Evolutionary conservation across 345 rosid genomes (phyloP).

Genomic region (Geranium brycei): DNA sequence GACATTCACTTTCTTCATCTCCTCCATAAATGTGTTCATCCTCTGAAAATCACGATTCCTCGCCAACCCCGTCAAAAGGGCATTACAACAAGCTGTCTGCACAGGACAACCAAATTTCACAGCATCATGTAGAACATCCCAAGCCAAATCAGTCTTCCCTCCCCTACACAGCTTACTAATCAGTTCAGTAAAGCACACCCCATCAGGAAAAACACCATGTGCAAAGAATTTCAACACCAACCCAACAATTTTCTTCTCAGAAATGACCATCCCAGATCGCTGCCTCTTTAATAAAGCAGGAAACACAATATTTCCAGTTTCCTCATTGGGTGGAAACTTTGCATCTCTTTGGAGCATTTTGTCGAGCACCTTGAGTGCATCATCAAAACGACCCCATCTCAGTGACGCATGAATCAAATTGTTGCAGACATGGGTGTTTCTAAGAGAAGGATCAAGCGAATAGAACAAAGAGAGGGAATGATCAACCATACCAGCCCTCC

Average conservation of each 20-base stretch:
- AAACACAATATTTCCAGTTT: slow-evolving; percentile 37
- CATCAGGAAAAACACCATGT: slow-evolving; percentile 36
- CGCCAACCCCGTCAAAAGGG: slow-evolving; percentile 43
- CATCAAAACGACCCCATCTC: slow-evolving; percentile 22
- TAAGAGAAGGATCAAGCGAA: slow-evolving; percentile 21
- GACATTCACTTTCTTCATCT: slow-evolving; percentile 45
- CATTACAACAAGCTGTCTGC: slow-evolving; percentile 45
- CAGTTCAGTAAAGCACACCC: slow-evolving; percentile 30
- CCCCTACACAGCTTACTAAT: slow-evolving; percentile 35
- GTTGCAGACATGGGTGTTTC: slow-evolving; percentile 35
- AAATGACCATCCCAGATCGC: slow-evolving; percentile 14
- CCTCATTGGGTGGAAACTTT: slow-evolving; percentile 27
- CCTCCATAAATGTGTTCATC: slow-evolving; percentile 39
- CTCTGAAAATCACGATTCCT: slow-evolving; percentile 27
- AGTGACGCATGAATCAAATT: slow-evolving; percentile 21
- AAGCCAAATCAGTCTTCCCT: slow-evolving; percentile 26
- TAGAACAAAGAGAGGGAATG: slow-evolving; percentile 31
- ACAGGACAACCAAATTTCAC: slow-evolving; percentile 31
- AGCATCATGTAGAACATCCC: slow-evolving; percentile 32
- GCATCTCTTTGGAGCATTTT: slow-evolving; percentile 54
- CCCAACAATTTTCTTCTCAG: slow-evolving; percentile 26
- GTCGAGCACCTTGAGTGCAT: slow-evolving; percentile 69
- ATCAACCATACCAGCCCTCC: slow-evolving; percentile 33
- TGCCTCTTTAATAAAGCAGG: slow-evolving; percentile 19
- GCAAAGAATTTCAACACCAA: slow-evolving; percentile 34